Evolutionary conservation across 1,284 basidiomycete species (phyloP), one percentile per base, ranked within the genome.

Genomic region (Psilocybe mexicana): DNA sequence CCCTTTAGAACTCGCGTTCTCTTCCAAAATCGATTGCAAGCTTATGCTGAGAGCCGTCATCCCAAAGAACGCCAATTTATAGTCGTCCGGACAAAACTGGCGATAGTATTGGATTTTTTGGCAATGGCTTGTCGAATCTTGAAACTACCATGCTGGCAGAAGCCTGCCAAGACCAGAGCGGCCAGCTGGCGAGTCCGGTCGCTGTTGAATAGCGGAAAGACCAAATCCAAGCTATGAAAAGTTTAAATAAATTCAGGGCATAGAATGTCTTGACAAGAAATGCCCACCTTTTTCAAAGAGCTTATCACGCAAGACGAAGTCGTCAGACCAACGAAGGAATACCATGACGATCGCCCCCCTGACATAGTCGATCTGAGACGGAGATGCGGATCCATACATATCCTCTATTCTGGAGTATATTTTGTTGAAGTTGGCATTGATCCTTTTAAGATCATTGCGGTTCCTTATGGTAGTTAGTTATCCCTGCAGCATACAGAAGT

Each of bases 311-410:
- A 87, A 68, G 46, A 86, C 73, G 1, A 82, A 74, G 68, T 88
- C 85, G 0, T 75, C 74, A 40, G 76, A 86, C 83, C 87, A 84
- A 64, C 82, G 84, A 8, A 83, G 78, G 64, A 81, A 86, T 47
- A 88, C 82, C 2, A 79, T 81, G 6, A 86, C 74, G 51, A 87
- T 81, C 0, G 80, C 84, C 2, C 83, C 84, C 25, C 69, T 64
- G 24, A 85, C 68, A 57, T 74, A 75, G 30, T 76, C 72, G 62
- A 79, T 76, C 0, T 70, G 4, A 8, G 30, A 33, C 30, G 30
- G 12, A 12, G 38, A 12, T 8, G 10, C 3, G 38, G 12, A 8
- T 3, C 38, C 1, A 12, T 40, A 40, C 38, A 40, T 40, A 12
- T 40, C n/a, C 14, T 40, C 38, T n/a, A 40, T 40, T 40, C 38